Conservation (phyloP, 768 basidiomycete genomes). For the Panaeolus cyanescens region DNA sequence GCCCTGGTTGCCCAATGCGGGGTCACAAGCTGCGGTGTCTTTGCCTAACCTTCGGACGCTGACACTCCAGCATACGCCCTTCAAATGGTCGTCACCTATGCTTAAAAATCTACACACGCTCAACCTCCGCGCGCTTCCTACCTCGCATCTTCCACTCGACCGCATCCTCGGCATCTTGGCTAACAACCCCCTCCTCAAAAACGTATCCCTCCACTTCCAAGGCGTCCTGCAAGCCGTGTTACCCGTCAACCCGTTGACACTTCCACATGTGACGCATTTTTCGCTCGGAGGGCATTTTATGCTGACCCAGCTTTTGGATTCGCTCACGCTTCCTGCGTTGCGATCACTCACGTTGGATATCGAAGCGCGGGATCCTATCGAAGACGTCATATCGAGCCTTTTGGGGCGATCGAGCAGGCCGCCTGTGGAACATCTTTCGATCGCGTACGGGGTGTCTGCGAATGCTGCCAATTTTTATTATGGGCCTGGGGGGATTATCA, state of each 20-base stretch:
- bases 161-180: constrained; percentile 66
- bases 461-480: constrained; percentile 53
- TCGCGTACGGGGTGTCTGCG: constrained; percentile 49
- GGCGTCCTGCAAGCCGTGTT: constrained; percentile 63
- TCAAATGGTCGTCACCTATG: constrained; percentile 78
- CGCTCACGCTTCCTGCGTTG: constrained; percentile 58
- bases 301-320: constrained; percentile 62
- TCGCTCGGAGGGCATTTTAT: constrained; percentile 69
- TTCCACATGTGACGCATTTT: constrained; percentile 55
- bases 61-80: constrained; percentile 71
- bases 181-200: constrained; percentile 57
- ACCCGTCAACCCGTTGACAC: constrained; percentile 54
- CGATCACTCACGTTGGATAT: constrained; percentile 67
- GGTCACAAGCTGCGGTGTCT: constrained; percentile 25
- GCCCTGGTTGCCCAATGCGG: constrained; percentile 71
- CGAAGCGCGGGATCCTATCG: constrained; percentile 74
- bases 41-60: constrained; percentile 56
- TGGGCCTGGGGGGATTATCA: constrained; percentile 55
- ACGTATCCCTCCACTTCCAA: constrained; percentile 62
- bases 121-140: constrained; percentile 66
- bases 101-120: constrained; percentile 61
- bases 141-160: constrained; percentile 63
- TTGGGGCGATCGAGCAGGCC: constrained; percentile 62
- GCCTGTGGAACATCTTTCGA: constrained; percentile 56
- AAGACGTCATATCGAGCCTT: constrained; percentile 67